Percentiles rank a stretch among this genome's conserved stretches.
phyloP scores from a whole-genome alignment of 306 rosid genomes.

The Pterocarpus santalinus region DNA sequence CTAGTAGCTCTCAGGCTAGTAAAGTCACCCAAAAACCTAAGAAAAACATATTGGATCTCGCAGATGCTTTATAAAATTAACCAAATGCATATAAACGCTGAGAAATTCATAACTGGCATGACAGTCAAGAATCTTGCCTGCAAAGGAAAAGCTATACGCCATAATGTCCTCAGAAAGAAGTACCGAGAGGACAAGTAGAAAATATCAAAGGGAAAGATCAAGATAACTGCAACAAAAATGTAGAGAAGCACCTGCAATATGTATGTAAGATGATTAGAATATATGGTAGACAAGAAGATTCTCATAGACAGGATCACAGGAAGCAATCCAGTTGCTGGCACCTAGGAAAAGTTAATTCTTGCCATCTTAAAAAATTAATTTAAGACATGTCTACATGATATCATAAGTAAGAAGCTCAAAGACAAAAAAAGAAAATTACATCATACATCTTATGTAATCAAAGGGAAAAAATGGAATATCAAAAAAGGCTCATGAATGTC shows the following conservation, averaged over 20 bases:
- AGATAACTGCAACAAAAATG: conserved; percentile 72
- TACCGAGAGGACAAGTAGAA: conserved; percentile 91
- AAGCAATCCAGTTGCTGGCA: conserved; percentile 35
- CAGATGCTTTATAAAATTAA: conserved; percentile 38
- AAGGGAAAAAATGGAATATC: conserved; percentile 18
- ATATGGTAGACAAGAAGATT: conserved; percentile 21
- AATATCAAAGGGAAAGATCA: conserved; percentile 95
- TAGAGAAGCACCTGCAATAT: conserved; percentile 92
- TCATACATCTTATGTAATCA: conserved; percentile 1
- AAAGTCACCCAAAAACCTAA: conserved; percentile 15
- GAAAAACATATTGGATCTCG: conserved; percentile 23
- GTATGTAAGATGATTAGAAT: conserved; percentile 50
- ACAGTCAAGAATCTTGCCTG: conserved; percentile 74
- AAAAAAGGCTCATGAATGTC: conserved; percentile 27
- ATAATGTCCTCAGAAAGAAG: conserved; percentile 87
- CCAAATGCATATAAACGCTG: conserved; percentile 31
- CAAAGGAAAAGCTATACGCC: conserved; percentile 87
- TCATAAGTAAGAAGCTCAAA: conserved; percentile 16
- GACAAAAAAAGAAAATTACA: conserved; percentile 7
- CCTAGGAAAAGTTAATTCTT: conserved; percentile 21
- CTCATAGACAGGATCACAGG: conserved; percentile 32
- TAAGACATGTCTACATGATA: conserved; percentile 39
- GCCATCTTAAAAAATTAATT: conserved; percentile 19
- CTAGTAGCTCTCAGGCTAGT: conserved; percentile 12
- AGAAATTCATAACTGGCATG: conserved; percentile 33